Evolutionary conservation across 306 rosid genomes (phyloP), one percentile per base, ranked within the genome.

Genomic region (Begonia loranthoides): DNA sequence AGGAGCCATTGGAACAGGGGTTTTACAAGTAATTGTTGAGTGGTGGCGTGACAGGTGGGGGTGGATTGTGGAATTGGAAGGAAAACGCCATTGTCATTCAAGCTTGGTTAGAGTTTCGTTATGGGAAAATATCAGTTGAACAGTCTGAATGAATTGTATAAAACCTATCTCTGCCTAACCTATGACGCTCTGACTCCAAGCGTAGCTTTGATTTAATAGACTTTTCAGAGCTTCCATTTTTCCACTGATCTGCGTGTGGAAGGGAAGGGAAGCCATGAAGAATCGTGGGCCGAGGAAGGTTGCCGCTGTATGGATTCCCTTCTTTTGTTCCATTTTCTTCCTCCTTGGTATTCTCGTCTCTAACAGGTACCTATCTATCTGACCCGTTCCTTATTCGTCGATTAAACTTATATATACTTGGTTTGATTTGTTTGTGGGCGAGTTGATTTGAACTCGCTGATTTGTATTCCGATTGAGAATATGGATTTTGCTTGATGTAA

Each of bases 291-390:
- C 75, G 38, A 14, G 66, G 50, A 90, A 79, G 79, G 72, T 90
- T 68, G 80, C 99, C 9, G 66, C 79, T 1, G 63, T 65, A 71
- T 90, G 99, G 99, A 48, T 90, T 68, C 95, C 99, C 24, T 67
- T 90, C 63, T 73, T 90, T 75, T 90, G 94, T 58, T 34, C 76
- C 41, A 71, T 73, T 46, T 80, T 82, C 10, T 90, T 90, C 80
- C 39, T 86, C 45, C 17, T 90, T 41, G 99, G 99, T 6, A 63
- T 80, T 77, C 82, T 90, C 73, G 63, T 86, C 80, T 78, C 93
- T 15, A 63, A 59, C 82, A 90, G 99, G 99, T 90, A 4, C 33
- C 1, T 40, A 14, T 16, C 21, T 48, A 15, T 12, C 13, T 19
- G 14, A 15, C 9, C 17, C n/a, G 1, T 45, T 14, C n/a, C 17